phyloP scores from a whole-genome alignment of 805 yeast genomes.

The Torulaspora microellipsoides region DNA sequence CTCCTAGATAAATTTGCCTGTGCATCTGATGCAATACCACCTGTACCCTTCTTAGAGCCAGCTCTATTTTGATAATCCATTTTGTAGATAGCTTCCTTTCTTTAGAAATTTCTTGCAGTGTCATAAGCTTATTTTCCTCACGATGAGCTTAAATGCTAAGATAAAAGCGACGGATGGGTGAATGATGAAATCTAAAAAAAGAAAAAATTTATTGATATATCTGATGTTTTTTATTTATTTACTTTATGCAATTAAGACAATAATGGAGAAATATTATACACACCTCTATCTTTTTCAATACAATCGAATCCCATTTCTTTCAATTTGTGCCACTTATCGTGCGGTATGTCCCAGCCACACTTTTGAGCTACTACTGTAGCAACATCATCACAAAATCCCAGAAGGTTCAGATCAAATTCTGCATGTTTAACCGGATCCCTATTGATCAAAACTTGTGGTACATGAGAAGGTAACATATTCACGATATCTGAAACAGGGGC shows the following conservation, averaged over 20 bases:
- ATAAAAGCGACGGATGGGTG: no score
- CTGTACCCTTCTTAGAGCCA: constrained; percentile 87
- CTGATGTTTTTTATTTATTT: neutral
- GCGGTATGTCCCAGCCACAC: constrained; percentile 58
- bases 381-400: constrained; percentile 82
- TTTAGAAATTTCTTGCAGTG: no score
- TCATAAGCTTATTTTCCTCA: no score
- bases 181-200: no score
- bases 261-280: constrained; percentile 24
- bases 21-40: constrained; percentile 76
- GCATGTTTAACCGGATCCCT: constrained; percentile 70
- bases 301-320: constrained; percentile 21
- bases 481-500: constrained; percentile 89
- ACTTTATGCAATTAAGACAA: constrained; percentile 2
- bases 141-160: no score
- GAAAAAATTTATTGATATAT: neutral
- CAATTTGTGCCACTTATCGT: constrained; percentile 42
- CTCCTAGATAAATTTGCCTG: constrained; percentile 66
- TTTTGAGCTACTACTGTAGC: constrained; percentile 58
- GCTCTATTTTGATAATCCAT: constrained; percentile 91
- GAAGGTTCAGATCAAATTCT: constrained; percentile 69
- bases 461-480: constrained; percentile 61
- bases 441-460: constrained; percentile 79
- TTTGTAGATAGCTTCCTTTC: neutral
- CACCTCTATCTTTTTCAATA: constrained; percentile 30